phyloP scores from a whole-genome alignment of 2,329 filamentous ascomycete genomes.

The Aspergillus puulaauensis region DNA sequence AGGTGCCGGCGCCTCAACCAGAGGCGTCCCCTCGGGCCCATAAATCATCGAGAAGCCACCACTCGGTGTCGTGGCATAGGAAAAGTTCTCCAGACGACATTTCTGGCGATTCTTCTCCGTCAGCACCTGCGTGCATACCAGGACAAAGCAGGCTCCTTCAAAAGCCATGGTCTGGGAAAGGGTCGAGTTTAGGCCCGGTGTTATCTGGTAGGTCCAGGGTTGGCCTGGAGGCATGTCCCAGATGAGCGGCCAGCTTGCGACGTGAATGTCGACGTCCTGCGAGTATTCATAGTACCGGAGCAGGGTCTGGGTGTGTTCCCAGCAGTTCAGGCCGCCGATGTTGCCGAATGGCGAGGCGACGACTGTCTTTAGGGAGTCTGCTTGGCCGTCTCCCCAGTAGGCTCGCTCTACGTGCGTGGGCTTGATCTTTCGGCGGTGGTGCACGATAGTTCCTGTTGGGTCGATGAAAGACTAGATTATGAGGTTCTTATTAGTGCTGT shows the following conservation, averaged over 20 bases:
- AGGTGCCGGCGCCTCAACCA: background rate
- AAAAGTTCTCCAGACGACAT: no score
- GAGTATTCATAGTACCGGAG: slow-evolving; percentile 46
- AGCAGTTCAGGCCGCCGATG: background rate
- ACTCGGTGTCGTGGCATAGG: background rate
- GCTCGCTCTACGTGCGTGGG: slow-evolving; percentile 52
- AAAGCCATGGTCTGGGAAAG: no score
- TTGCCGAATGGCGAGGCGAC: slow-evolving; percentile 37
- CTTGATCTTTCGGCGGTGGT: slow-evolving; percentile 51
- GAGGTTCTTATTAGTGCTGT: no score
- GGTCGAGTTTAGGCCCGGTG: no score
- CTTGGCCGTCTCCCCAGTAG: slow-evolving; percentile 44
- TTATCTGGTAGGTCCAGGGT: no score
- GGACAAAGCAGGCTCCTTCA: background rate
- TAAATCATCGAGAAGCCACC: slow-evolving; percentile 3
- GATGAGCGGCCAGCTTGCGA: slow-evolving; percentile 44
- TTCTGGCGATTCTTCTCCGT: background rate
- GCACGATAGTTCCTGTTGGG: slow-evolving; percentile 37
- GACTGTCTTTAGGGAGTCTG: slow-evolving; percentile 26
- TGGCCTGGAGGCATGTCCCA: no score
- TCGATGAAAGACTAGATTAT: slow-evolving; percentile 27
- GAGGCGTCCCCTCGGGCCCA: background rate
- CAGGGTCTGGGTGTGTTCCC: slow-evolving; percentile 48
- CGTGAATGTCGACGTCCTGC: slow-evolving; percentile 45
- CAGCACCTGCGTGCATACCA: slow-evolving; percentile 1